Evolutionary conservation across 139 green algal genomes (phyloP), one percentile per base, ranked within the genome.

Genomic region (Tetraselmis chui): DNA sequence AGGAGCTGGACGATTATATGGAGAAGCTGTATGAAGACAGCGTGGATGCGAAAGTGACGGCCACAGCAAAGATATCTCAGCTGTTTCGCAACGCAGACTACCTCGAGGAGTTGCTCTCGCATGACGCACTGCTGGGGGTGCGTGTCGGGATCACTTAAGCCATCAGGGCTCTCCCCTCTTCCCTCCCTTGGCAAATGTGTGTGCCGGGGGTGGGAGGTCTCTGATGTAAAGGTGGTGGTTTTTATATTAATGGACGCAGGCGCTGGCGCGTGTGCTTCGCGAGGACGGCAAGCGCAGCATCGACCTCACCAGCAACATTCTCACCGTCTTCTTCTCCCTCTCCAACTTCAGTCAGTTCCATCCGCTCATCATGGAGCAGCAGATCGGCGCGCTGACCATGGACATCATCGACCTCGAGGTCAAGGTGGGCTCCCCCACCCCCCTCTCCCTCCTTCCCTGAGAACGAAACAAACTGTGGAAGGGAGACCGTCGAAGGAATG

Each of bases 11-110:
- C 0, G 78, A 59, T 1, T 94, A 94, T 87, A 91, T 94, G 86
- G 91, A 94, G 84, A 87, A 83, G 0, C 86, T 96, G 83, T 97
- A 97, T 80, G 91, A 96, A 77, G 93, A 96, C 76, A 89, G 93
- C 26, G 85, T 94, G 59, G 77, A 81, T 1, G 81, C 87, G 30
- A 95, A 93, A 83, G 81, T 93, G 29, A 75, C 78, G 0, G 91
- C 91, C 24, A 90, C 90, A 1, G 89, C 85, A 28, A 90, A 90
- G 79, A 89, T 95, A 27, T 85, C 86, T 2, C 86, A 90, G 81
- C 91, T 95, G 1, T 94, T 95, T 81, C 74, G 86, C 0, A 86
- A 90, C 32, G 88, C 88, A 0, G 77, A 87, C 31, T 83, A 93
- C 78, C 86, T 94, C n/a, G 82, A 91, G 84, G 76, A 59, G 23